phyloP scores from a whole-genome alignment of 2,329 filamentous ascomycete genomes.

The Fusarium begoniae region DNA sequence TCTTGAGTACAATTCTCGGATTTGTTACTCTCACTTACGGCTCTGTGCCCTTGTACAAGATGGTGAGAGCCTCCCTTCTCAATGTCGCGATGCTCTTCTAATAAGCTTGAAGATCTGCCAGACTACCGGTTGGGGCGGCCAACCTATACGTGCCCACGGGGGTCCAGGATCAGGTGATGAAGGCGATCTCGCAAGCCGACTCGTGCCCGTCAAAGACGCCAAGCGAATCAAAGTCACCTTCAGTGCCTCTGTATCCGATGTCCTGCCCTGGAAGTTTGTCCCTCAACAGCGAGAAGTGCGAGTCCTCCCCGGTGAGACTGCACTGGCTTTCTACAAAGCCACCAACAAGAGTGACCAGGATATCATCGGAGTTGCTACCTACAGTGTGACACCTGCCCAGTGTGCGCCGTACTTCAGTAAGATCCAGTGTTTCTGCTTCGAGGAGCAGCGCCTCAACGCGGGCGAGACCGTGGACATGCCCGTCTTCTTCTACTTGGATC shows the following conservation, averaged over 20 bases:
- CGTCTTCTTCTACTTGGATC: constrained; percentile 98
- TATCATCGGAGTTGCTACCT: constrained; percentile 98
- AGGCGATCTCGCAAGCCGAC: constrained; percentile 75
- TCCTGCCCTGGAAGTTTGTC: constrained; percentile 96
- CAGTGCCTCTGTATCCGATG: constrained; percentile 92
- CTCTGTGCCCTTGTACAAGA: constrained; percentile 87
- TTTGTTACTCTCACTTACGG: constrained; percentile 84
- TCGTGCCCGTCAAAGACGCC: constrained; percentile 81
- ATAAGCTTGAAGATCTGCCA: constrained; percentile 72
- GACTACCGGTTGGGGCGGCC: constrained; percentile 90
- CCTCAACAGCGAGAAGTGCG: constrained; percentile 97
- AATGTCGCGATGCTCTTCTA: neutral
- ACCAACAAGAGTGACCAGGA: constrained; percentile 90
- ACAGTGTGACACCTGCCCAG: constrained; percentile 95
- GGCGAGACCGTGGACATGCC: constrained; percentile 99
- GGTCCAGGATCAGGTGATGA: constrained; percentile 56
- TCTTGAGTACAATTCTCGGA: constrained; percentile 78
- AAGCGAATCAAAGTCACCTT: constrained; percentile 95
- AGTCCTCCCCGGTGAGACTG: constrained; percentile 94
- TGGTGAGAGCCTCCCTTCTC: constrained; percentile 61
- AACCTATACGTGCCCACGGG: constrained; percentile 83
- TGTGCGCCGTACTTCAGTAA: constrained; percentile 98
- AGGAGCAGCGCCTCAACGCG: constrained; percentile 92
- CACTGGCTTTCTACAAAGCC: constrained; percentile 95
- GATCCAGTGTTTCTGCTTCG: constrained; percentile 99